Evolutionary conservation across 768 basidiomycete genomes (phyloP).

Genomic region (Tubosaeta brunneosetosa): DNA sequence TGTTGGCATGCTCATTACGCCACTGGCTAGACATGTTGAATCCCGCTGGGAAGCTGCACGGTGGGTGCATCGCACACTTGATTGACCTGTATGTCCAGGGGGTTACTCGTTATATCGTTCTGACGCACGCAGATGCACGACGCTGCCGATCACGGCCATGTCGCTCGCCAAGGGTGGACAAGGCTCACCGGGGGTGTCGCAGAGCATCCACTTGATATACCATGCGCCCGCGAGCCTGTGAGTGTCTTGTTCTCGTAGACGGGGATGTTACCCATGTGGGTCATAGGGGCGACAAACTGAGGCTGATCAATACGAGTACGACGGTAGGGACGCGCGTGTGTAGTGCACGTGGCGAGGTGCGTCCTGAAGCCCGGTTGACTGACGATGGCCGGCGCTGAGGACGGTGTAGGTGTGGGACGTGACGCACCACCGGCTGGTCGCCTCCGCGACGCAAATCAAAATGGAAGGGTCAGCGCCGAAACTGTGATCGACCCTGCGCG

Average conservation of each 20-base stretch:
- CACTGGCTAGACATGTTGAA: conserved; percentile 41
- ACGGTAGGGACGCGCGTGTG: conserved; percentile 26
- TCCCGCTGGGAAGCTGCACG: conserved; percentile 32
- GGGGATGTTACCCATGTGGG: neutral
- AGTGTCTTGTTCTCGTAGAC: conserved; percentile 8
- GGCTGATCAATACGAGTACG: conserved; percentile 38
- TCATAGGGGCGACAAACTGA: conserved; percentile 41
- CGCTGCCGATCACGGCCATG: conserved; percentile 35
- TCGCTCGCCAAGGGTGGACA: conserved; percentile 30
- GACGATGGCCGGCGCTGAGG: neutral
- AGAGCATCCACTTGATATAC: conserved; percentile 42
- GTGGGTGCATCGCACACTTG: conserved; percentile 40
- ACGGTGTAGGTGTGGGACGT: conserved; percentile 38
- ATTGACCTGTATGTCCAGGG: conserved; percentile 42
- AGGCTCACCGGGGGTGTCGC: conserved; percentile 37
- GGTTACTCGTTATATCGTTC: neutral
- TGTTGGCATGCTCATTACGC: too few species aligned
- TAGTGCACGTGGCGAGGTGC: conserved; percentile 41
- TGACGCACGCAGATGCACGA: conserved; percentile 35
- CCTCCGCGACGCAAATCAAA: conserved; percentile 39
- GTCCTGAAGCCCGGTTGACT: neutral
- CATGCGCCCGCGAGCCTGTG: conserved; percentile 40
- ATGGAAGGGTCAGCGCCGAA: conserved; percentile 28
- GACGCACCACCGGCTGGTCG: conserved; percentile 36
- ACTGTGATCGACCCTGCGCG: neutral